Percentiles rank a stretch among this genome's conserved stretches.
phyloP scores from a whole-genome alignment of 371 early-diverging fungal species.

The Quaeritorhiza haematococci region DNA sequence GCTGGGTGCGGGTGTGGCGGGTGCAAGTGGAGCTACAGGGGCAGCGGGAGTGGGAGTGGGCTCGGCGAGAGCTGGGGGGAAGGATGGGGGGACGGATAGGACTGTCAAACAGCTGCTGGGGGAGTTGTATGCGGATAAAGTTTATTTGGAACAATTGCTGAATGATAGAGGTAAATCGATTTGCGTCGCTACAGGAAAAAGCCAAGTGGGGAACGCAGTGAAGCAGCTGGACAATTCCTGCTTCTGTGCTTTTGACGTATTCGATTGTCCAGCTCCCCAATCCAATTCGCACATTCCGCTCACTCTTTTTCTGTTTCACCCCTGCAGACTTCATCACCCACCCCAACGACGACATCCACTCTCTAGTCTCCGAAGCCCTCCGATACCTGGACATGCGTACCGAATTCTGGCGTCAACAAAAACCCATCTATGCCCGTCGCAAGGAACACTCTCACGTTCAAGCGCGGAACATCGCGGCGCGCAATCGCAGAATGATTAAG shows the following conservation, averaged over 20 bases:
- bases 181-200: too few species aligned
- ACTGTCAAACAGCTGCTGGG: conserved; percentile 37
- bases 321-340: conserved; percentile 29
- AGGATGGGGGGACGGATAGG: conserved; percentile 3
- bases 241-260: too few species aligned
- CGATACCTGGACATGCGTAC: conserved; percentile 41
- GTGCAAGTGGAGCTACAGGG: not conserved
- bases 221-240: too few species aligned
- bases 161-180: conserved; percentile 24
- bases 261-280: too few species aligned
- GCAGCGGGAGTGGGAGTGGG: not conserved
- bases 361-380: conserved; percentile 34
- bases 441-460: too few species aligned
- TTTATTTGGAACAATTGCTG: conserved; percentile 35
- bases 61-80: not conserved
- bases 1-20: not conserved
- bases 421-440: conserved; percentile 37
- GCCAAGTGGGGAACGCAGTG: too few species aligned
- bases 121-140: conserved; percentile 43
- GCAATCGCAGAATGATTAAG: conserved; percentile 18
- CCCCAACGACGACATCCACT: conserved; percentile 32
- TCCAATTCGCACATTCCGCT: too few species aligned
- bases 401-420: conserved; percentile 53
- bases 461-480: too few species aligned
- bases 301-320: too few species aligned